Conservation (phyloP, 306 rosid species). For the barrel medic (Medicago truncatula) region DNA sequence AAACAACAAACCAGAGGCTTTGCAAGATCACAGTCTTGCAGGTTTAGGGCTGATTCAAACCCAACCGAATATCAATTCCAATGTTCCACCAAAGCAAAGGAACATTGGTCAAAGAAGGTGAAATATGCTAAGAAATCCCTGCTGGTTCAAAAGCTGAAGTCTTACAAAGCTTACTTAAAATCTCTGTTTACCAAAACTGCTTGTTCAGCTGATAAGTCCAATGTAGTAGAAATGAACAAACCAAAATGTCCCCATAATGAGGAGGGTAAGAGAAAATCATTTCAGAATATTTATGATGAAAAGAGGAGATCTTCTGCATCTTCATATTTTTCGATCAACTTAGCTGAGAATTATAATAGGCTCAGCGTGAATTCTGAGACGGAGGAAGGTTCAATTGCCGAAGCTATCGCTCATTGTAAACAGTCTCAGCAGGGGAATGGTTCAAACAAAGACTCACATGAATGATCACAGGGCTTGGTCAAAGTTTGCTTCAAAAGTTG, state of each 20-base stretch:
- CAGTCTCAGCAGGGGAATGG: constrained; percentile 47
- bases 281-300: constrained; percentile 1
- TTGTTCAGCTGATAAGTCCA: constrained; percentile 50
- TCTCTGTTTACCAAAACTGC: constrained; percentile 62
- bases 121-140: constrained; percentile 56
- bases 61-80: background rate
- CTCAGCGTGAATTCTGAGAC: constrained; percentile 42
- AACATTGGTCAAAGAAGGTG: constrained; percentile 59
- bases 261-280: constrained; percentile 2
- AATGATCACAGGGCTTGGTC: constrained; percentile 15
- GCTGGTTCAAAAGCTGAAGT: constrained; percentile 56
- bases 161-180: constrained; percentile 62
- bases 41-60: constrained; percentile 26
- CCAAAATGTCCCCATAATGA: background rate
- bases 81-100: constrained; percentile 35
- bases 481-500: constrained; percentile 40
- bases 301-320: constrained; percentile 48
- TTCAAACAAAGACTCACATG: constrained; percentile 34
- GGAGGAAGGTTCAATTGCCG: constrained; percentile 72
- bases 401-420: constrained; percentile 81
- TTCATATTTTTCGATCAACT: constrained; percentile 70
- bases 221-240: constrained; percentile 27
- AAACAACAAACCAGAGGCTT: constrained; percentile 47
- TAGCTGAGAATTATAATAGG: constrained; percentile 7
- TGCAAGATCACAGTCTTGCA: constrained; percentile 29